phyloP scores from a whole-genome alignment of 2,329 filamentous ascomycete species.

The Cladosporium halotolerans region DNA sequence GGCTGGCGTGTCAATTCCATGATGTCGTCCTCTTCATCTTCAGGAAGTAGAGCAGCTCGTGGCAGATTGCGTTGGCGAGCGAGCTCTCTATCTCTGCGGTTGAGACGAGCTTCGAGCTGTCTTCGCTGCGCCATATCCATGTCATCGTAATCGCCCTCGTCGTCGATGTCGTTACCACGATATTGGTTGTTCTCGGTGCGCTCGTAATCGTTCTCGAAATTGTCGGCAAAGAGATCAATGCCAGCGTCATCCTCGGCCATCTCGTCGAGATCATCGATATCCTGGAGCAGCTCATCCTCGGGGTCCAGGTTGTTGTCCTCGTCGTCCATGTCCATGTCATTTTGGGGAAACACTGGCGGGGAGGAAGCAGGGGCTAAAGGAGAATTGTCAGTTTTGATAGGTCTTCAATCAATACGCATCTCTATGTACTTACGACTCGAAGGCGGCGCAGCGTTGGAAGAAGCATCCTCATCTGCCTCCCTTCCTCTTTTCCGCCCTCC shows the following conservation, averaged over 20 bases:
- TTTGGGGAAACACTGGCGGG: slow-evolving; percentile 59
- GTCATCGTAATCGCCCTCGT: slow-evolving; percentile 67
- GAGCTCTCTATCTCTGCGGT: slow-evolving; percentile 67
- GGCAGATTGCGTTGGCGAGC: slow-evolving; percentile 59
- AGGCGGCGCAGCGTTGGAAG: slow-evolving; percentile 52
- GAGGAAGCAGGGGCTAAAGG: slow-evolving; percentile 50
- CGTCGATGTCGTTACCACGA: slow-evolving; percentile 66
- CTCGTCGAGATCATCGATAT: slow-evolving; percentile 63
- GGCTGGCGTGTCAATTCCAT: slow-evolving; percentile 81
- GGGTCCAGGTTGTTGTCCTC: slow-evolving; percentile 66
- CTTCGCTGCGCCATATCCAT: slow-evolving; percentile 62
- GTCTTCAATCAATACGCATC: background rate
- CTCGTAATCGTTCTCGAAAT: slow-evolving; percentile 58
- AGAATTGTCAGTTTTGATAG: slow-evolving; percentile 9
- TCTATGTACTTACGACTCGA: slow-evolving; percentile 54
- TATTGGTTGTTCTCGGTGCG: slow-evolving; percentile 54
- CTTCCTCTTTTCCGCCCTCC: slow-evolving; percentile 57
- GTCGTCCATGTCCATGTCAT: slow-evolving; percentile 50
- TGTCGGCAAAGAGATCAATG: slow-evolving; percentile 65
- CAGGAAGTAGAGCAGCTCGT: slow-evolving; percentile 57
- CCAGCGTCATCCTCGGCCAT: slow-evolving; percentile 64
- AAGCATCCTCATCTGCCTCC: slow-evolving; percentile 57
- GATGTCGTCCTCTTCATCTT: slow-evolving; percentile 75
- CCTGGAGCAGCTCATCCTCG: slow-evolving; percentile 58
- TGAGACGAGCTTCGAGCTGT: slow-evolving; percentile 65